These are phyloP conservation scores for Trichosporon sp. DNA, from an alignment of 1,284 basidiomycete genomes.

Conservation along the genomic window DNA sequence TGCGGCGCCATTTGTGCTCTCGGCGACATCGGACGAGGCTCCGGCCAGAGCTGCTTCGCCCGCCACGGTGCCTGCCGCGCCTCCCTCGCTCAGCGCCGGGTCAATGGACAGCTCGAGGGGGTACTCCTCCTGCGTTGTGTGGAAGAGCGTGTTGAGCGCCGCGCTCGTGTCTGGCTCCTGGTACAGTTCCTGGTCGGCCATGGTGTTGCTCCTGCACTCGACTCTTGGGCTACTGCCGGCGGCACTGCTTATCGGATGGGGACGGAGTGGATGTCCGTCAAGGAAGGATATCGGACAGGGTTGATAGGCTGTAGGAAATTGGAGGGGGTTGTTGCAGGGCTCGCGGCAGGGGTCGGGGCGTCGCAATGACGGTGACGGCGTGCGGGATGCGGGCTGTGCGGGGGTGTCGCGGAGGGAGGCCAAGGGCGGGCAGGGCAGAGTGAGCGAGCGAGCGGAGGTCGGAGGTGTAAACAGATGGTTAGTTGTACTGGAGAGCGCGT, in stretches of 20 bases:
- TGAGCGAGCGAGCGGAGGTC: too few relatives aligned
- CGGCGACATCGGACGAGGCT: not conserved
- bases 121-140: constrained; percentile 4
- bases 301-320: too few relatives aligned
- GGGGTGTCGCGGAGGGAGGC: constrained; percentile 69
- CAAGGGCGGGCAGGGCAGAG: constrained; percentile 42
- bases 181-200: not conserved
- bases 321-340: constrained; percentile 54
- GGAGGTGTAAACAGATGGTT: constrained; percentile 13
- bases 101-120: constrained; percentile 11
- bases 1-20: not conserved
- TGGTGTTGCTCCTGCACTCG: not conserved
- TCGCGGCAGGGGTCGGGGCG: constrained; percentile 56
- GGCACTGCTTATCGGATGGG: not conserved
- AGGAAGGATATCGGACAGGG: too few relatives aligned
- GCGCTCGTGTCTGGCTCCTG: constrained; percentile 10
- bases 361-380: constrained; percentile 14
- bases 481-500: constrained; percentile 29
- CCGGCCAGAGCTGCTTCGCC: not conserved
- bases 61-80: not conserved
- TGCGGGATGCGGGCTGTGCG: constrained; percentile 47
- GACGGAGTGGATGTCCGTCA: not conserved
- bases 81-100: not conserved
- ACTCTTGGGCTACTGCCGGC: not conserved
- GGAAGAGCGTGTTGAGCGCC: constrained; percentile 15